Conservation (phyloP, 192 early-diverging fungal species). For the Podila epigama region DNA sequence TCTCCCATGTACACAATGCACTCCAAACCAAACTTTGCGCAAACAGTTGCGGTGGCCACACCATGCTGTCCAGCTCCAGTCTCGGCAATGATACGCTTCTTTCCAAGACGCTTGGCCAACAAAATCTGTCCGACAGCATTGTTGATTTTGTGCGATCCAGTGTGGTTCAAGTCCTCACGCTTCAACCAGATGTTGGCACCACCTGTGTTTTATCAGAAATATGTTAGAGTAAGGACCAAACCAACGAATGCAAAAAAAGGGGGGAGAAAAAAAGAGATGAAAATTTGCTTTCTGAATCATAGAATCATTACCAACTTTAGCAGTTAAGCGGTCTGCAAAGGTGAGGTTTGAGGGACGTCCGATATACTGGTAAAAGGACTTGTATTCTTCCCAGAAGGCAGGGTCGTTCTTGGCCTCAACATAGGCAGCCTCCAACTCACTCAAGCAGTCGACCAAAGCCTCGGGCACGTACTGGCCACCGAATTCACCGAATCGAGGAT, state of each 20-base stretch:
- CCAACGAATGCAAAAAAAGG: background rate
- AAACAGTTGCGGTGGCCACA: constrained; percentile 97
- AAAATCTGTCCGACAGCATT: constrained; percentile 95
- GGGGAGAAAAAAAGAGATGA: constrained; percentile 1
- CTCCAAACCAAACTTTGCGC: constrained; percentile 97
- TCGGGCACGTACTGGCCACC: constrained; percentile 99
- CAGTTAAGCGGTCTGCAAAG: constrained; percentile 87
- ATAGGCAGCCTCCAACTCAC: constrained; percentile 89
- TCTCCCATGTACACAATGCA: constrained; percentile 99
- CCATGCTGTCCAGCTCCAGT: constrained; percentile 99
- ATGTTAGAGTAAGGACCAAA: background rate
- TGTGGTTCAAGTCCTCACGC: constrained; percentile 98
- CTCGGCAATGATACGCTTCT: constrained; percentile 97
- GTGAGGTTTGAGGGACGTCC: constrained; percentile 90
- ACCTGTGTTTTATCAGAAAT: constrained; percentile 46
- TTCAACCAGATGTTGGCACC: constrained; percentile 98
- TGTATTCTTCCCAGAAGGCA: constrained; percentile 93
- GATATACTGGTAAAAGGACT: constrained; percentile 90
- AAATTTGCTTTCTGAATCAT: too few species aligned
- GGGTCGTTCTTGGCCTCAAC: constrained; percentile 83
- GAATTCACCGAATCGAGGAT: constrained; percentile 90
- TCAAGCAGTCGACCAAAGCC: constrained; percentile 93
- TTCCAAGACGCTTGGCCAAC: constrained; percentile 93
- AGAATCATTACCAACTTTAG: constrained; percentile 48
- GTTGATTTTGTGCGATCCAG: constrained; percentile 99